Evolutionary conservation across 345 rosid genomes (phyloP).

Genomic region (Populus davidiana): DNA sequence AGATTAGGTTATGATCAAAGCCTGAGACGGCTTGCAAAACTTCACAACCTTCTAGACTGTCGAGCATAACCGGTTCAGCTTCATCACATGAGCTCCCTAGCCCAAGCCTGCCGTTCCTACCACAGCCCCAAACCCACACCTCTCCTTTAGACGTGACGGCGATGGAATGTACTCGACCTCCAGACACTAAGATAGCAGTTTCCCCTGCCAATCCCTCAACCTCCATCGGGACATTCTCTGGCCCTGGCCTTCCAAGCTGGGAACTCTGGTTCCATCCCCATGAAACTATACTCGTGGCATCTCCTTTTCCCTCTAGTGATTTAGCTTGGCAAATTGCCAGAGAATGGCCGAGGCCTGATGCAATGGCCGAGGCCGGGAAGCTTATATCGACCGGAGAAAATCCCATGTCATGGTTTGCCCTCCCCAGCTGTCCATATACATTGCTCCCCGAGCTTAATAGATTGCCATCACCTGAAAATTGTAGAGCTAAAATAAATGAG

Average conservation of each 20-base stretch:
- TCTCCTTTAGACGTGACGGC: conserved; percentile 59
- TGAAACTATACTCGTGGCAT: conserved; percentile 38
- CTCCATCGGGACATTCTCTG: conserved; percentile 42
- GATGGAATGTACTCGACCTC: conserved; percentile 76
- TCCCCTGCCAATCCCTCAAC: conserved; percentile 55
- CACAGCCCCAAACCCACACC: conserved; percentile 88
- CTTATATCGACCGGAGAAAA: conserved; percentile 53
- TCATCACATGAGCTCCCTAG: conserved; percentile 73
- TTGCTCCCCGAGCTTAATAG: conserved; percentile 80
- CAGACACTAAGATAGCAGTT: conserved; percentile 46
- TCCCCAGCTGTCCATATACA: conserved; percentile 76
- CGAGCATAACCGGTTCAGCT: conserved; percentile 56
- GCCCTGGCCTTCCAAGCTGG: conserved; percentile 79
- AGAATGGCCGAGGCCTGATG: conserved; percentile 93
- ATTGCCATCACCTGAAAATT: conserved; percentile 53
- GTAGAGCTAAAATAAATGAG: neutral
- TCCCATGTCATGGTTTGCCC: conserved; percentile 55
- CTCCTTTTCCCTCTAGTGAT: conserved; percentile 25
- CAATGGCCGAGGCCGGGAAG: conserved; percentile 35
- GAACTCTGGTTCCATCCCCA: conserved; percentile 90
- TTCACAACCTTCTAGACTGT: conserved; percentile 48
- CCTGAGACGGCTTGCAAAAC: conserved; percentile 67
- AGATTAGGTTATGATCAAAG: conserved; percentile 72
- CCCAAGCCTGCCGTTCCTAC: conserved; percentile 82
- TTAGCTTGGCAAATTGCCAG: conserved; percentile 51